Base-by-base conservation (phyloP, 1,139 yeast genomes). In the Meyerozyma elateridarum region DNA sequence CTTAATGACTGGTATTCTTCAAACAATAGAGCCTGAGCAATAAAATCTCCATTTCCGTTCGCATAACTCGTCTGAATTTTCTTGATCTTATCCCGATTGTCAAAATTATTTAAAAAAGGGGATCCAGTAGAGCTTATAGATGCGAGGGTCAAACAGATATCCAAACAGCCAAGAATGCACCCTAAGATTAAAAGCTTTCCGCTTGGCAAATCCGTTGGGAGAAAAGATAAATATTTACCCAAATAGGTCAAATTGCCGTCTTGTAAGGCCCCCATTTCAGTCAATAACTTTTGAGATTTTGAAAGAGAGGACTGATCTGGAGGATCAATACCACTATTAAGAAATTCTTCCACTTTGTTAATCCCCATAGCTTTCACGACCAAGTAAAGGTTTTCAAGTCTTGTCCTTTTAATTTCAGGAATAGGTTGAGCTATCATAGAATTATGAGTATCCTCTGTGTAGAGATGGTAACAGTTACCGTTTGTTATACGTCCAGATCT, bases 401-500 rank as follows among this genome's bases (percentile, higher is more conserved):
- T 78, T 0, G 91, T 79, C 38, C 97, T 66, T 43, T 76, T 76
- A 35, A 91, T 89, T 52, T 91, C 98, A 0, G 98, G 97, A 12
- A 83, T 67, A 1, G 96, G 95, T 41, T 82, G 80, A 1, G 69
- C 61, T 8, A 71, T 59, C 93, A 88, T 83, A 4, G 57, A 49
- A 1, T 58, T 54, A 44, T 77, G 79, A 0, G 84, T 72, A 2
- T 73, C 74, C 34, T 63, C 59, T 0, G 96, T 81, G 54, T 76
- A 91, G 29, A 91, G 54, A 49, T 85, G 89, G 58, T 78, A 91
- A 41, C 96, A 88, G 8, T 65, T 64, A 38, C 98, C 98, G 19
- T 68, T 69, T 17, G 80, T 73, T 11, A 89, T 88, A 73, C 98
- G 91, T 41, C 98, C 98, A n/a, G 97, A 93, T 66, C 98, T 85